These are phyloP conservation scores for Juncus inflexus DNA, from an alignment of 176 grass and related monocot genomes.

Conservation along the genomic window DNA sequence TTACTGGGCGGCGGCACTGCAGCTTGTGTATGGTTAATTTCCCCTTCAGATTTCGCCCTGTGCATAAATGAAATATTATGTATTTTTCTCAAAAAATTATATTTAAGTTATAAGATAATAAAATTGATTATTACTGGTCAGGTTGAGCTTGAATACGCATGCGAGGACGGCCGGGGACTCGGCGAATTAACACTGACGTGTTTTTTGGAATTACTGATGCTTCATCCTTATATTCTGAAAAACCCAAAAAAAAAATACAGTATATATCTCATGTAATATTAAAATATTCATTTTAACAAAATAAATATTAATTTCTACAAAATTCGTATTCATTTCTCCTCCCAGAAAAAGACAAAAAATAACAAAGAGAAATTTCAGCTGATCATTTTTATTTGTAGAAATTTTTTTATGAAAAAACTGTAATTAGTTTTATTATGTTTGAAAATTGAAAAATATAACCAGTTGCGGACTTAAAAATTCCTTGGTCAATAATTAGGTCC, in stretches of 20 bases:
- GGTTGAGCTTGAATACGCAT: slow-evolving; percentile 67
- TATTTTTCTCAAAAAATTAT: not conserved
- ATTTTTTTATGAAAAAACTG: no score
- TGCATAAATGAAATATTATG: slow-evolving; percentile 19
- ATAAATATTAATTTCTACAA: no score
- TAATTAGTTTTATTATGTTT: no score
- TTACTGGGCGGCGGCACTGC: slow-evolving; percentile 21
- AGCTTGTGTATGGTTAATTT: slow-evolving; percentile 43
- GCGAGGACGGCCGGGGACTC: slow-evolving; percentile 82
- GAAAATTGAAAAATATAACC: no score
- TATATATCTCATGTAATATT: slow-evolving; percentile 42
- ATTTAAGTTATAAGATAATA: slow-evolving; percentile 15
- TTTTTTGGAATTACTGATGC: slow-evolving; percentile 94
- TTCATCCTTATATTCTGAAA: slow-evolving; percentile 99
- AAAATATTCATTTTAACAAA: not conserved
- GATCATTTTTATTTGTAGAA: no score
- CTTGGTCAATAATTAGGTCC: no score
- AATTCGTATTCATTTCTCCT: no score
- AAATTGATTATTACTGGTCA: slow-evolving; percentile 65
- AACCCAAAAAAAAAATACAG: slow-evolving; percentile 33
- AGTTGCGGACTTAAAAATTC: no score
- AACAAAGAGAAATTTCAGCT: no score
- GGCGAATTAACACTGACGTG: slow-evolving; percentile 93
- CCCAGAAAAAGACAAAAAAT: no score
- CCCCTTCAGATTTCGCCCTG: slow-evolving; percentile 71